Base-by-base conservation (phyloP, 495 filamentous ascomycete genomes). In the Venustampulla echinocandica region DNA sequence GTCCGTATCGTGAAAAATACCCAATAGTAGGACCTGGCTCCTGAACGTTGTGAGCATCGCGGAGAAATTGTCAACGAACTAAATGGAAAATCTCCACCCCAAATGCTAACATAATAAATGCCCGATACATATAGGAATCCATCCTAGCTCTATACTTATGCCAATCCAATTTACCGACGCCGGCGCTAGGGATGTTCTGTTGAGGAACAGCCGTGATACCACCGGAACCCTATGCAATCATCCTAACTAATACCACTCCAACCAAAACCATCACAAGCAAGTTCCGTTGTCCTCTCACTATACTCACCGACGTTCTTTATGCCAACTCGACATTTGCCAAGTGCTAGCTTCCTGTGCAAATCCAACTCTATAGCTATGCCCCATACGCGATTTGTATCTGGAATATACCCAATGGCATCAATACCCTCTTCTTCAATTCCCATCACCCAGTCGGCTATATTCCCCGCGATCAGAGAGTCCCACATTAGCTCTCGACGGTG, bases 401-500 rank as follows among this genome's bases (percentile, higher is more conserved):
- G 44, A 22, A 52, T 52, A 42, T 52, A 46, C 2, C 37, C 49
- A 27, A 27, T 45, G 17, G 38, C 41, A 18, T 42, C 38, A 18
- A 43, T 42, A 15, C 44, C 44, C 38, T 49, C 39, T 32, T 52
- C 44, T 34, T 56, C 53, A 11, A 56, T 13, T 0, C 24, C 30
- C 22, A 53, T 40, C 20, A 56, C 50, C 49, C 49, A 56, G 18
- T 39, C 17, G 15, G 21, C 41, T 9, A 56, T 23, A 21, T 50
- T 39, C 0, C 45, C 54, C 3, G 41, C 15, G 3, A 53, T 17
- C n/a, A 39, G 6, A 7, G 45, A 49, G 28, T 74, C 65, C 58
- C 62, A 72, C 6, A 73, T 53, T 2, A 67, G 68, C 55, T 76
- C 73, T 51, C 68, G 65, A 4, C 68, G 57, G 4, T 61, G 61